Evolutionary conservation across 257 asterid genomes (phyloP).

Genomic region (Phtheirospermum japonicum): DNA sequence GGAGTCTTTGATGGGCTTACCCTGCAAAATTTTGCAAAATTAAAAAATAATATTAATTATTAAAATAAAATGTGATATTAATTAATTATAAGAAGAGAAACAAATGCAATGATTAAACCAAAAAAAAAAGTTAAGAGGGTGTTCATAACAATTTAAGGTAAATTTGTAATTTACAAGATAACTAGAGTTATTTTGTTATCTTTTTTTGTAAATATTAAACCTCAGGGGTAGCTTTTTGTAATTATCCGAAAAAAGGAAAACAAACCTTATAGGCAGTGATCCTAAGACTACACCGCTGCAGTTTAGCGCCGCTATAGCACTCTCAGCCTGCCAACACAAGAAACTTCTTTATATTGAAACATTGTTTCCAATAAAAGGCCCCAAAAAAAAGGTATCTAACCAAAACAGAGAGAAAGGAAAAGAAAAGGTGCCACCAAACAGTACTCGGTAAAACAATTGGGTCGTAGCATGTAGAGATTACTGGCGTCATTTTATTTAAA

Average conservation of each 20-base stretch:
- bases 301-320: constrained; percentile 92
- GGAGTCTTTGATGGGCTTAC: constrained; percentile 15
- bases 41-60: no score
- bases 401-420: no score
- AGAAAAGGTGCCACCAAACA: no score
- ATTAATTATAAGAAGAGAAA: neutral
- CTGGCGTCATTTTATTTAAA: no score
- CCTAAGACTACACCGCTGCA: constrained; percentile 96
- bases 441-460: no score
- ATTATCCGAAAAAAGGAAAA: neutral
- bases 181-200: no score
- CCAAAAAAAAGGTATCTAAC: neutral
- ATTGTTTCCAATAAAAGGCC: neutral
- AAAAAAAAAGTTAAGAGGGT: no score
- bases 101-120: no score
- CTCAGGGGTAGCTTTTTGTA: neutral
- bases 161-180: no score
- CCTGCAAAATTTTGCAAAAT: neutral
- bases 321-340: constrained; percentile 70
- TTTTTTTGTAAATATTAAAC: neutral
- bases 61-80: no score
- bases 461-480: no score
- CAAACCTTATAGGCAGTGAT: constrained; percentile 85
- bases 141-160: no score
- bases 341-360: neutral